These are phyloP conservation scores for Pontederia paniculata DNA, from an alignment of 176 grass and related monocot species.

Conservation along the genomic window DNA sequence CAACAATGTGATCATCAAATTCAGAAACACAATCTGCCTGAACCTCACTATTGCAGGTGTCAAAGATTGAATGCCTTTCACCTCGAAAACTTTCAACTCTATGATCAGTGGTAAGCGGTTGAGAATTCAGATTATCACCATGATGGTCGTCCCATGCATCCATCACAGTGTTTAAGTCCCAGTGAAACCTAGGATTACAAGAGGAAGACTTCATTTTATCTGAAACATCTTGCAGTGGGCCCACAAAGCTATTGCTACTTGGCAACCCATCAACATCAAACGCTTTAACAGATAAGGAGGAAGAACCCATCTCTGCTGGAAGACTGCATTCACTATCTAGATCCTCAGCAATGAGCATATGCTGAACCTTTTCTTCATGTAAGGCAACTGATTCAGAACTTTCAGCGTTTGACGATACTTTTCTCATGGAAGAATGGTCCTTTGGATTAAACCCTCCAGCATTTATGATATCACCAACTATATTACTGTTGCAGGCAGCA, in stretches of 20 bases:
- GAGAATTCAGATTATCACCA: constrained; percentile 13
- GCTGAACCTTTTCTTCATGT: constrained; percentile 22
- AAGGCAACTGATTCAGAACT: constrained; percentile 20
- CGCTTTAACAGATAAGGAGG: constrained; percentile 15
- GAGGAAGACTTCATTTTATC: constrained; percentile 20
- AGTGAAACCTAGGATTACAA: constrained; percentile 65
- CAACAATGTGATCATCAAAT: constrained; percentile 17
- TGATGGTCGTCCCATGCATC: constrained; percentile 56
- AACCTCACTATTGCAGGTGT: neutral
- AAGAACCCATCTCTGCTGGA: constrained; percentile 10
- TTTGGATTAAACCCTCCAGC: constrained; percentile 20
- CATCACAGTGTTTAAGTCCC: constrained; percentile 93
- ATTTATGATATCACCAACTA: constrained; percentile 23
- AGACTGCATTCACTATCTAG: constrained; percentile 13
- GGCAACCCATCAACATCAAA: constrained; percentile 1
- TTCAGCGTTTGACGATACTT: constrained; percentile 7
- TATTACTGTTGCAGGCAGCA: constrained; percentile 66
- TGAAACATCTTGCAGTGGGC: constrained; percentile 20
- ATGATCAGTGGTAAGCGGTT: constrained; percentile 21
- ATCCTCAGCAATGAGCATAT: constrained; percentile 17
- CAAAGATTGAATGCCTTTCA: too few relatives aligned
- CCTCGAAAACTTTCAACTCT: neutral
- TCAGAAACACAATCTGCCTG: constrained; percentile 14
- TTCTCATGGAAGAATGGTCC: constrained; percentile 31
- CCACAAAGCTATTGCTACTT: constrained; percentile 21